A percentile compares a stretch with the other conserved stretches of the same genome.
Conservation (phyloP, 116 monocot species). For the Dioscorea cayenensis region DNA sequence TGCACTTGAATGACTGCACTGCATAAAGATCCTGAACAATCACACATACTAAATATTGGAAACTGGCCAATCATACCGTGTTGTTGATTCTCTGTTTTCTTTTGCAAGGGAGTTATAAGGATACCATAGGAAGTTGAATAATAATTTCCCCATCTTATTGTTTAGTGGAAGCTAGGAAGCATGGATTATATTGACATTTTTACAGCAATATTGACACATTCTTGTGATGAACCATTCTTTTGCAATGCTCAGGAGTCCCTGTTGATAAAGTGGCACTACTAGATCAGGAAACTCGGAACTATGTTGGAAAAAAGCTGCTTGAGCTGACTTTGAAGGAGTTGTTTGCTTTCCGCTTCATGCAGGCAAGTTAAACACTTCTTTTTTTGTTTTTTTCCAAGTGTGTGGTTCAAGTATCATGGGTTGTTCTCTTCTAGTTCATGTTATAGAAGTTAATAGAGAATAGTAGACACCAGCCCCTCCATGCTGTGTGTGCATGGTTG, state of each 20-base stretch:
- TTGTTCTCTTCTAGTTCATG: too few species aligned
- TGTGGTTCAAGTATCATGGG: too few species aligned
- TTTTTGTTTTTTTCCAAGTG: slow-evolving; percentile 2
- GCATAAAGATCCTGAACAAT: too few species aligned
- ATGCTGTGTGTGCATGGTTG: too few species aligned
- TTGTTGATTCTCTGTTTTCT: too few species aligned
- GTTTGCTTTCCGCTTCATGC: slow-evolving; percentile 97
- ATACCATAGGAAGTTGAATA: too few species aligned
- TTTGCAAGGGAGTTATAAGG: too few species aligned
- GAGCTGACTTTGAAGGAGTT: slow-evolving; percentile 89
- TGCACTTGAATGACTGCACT: too few species aligned
- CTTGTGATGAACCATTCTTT: neutral
- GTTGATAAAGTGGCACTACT: slow-evolving; percentile 77
- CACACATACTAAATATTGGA: too few species aligned
- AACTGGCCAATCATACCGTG: too few species aligned
- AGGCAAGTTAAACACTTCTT: slow-evolving; percentile 45
- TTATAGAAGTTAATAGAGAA: too few species aligned
- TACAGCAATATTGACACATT: neutral
- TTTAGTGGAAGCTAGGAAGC: neutral
- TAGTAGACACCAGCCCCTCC: too few species aligned
- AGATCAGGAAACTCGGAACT: slow-evolving; percentile 73
- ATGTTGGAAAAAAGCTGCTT: slow-evolving; percentile 88
- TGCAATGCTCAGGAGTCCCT: slow-evolving; percentile 62
- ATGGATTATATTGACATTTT: neutral
- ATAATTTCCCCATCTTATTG: neutral